Conservation (phyloP, 371 early-diverging fungal species). For the Mucor circinelloides region DNA sequence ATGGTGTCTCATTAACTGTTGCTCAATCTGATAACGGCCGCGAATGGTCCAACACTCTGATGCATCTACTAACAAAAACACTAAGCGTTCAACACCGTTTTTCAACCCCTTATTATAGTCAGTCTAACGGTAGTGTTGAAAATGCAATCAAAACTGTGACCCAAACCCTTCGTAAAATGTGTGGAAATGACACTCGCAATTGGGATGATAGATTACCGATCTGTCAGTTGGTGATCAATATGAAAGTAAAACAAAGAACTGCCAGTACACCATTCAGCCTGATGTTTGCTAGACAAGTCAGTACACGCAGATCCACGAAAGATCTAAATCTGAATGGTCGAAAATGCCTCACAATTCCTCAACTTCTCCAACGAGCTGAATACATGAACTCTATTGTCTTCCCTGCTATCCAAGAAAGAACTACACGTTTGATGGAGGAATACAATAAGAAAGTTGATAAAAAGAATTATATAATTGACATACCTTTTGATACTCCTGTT, state of each 20-base stretch:
- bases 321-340: background rate
- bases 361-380: slow-evolving; percentile 10
- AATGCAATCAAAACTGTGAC: slow-evolving; percentile 19
- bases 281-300: no score
- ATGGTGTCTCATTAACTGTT: slow-evolving; percentile 19
- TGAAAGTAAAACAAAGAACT: slow-evolving; percentile 1
- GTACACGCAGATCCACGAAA: background rate
- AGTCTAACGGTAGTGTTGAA: slow-evolving; percentile 1
- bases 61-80: background rate
- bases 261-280: slow-evolving; percentile 13
- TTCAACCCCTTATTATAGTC: slow-evolving; percentile 1
- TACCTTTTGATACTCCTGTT: background rate
- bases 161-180: slow-evolving; percentile 12
- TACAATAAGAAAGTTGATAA: slow-evolving; percentile 2
- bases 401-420: slow-evolving; percentile 18
- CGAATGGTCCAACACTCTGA: slow-evolving; percentile 22
- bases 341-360: slow-evolving; percentile 6
- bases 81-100: slow-evolving; percentile 13
- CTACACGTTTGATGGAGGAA: background rate
- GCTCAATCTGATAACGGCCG: slow-evolving; percentile 32
- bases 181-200: slow-evolving; percentile 11
- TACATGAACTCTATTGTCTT: slow-evolving; percentile 27
- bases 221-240: slow-evolving; percentile 21
- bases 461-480: slow-evolving; percentile 8
- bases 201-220: slow-evolving; percentile 28